Base-by-base conservation (phyloP, 176 grass and related monocot genomes). In the Olyra latifolia region DNA sequence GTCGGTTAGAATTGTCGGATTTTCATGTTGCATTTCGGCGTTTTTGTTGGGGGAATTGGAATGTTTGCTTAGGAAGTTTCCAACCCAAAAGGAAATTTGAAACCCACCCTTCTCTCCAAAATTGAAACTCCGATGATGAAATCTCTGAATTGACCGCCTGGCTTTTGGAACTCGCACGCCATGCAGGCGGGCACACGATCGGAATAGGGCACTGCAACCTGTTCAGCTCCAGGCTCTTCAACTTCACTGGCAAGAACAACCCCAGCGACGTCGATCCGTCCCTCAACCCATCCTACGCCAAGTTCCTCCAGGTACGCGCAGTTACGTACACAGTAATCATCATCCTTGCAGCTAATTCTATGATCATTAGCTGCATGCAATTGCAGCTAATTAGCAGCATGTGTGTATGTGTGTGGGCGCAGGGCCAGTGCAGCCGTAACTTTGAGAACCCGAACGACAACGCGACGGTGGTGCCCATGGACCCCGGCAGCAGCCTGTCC, bases 161-260 rank as follows among this genome's bases (percentile, higher is more conserved):
- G n/a, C 19, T 54, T 56, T 9, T 14, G 3, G 61, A 19, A 19
- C 30, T 39, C 8, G 41, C 19, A 49, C 46, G n/a, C 19, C 22
- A n/a, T n/a, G n/a, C n/a, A 91, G 86, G 86, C 7, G 78, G 71
- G 20, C 90, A 92, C 56, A 80, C 90, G 16, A 88, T 92, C 53
- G 90, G 86, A 39, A 25, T 68, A 48, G 80, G 78, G 14, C 83
- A 92, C 79, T 89, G 87, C 80, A 80, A 82, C 82, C 64, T 81
- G 15, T 92, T 92, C 90, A 81, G 71, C 83, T 69, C 52, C 3
- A 78, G 87, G 62, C 62, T 92, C 61, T 89, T 75, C 79, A 92
- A 87, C 66, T 76, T 75, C 28, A 75, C 82, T 0, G 69, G 75
- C 10, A 56, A 70, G 22, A 39, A 43, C 71, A 72, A 83, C 67